A percentile compares a stretch with the other conserved stretches of the same genome.
phyloP scores from a whole-genome alignment of 441 rosid genomes.

The Geranium incanum region DNA sequence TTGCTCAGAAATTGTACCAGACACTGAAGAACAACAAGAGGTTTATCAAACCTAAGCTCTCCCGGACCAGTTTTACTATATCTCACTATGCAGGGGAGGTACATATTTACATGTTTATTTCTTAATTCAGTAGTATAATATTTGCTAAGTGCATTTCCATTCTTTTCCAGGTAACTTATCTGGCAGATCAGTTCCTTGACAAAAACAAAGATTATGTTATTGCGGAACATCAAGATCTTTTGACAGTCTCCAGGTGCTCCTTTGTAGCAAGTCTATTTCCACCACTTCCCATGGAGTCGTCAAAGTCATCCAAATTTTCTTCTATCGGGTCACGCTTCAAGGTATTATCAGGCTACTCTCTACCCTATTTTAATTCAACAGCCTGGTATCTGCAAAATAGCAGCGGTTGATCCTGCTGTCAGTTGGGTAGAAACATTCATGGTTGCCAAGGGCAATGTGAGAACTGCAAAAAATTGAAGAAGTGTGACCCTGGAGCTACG shows the following conservation, averaged over 20 bases:
- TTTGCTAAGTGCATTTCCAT: slow-evolving; percentile 15
- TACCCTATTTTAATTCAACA: slow-evolving; percentile 1
- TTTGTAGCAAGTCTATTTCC: slow-evolving; percentile 88
- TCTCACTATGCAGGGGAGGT: slow-evolving; percentile 99
- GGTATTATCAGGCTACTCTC: slow-evolving; percentile 38
- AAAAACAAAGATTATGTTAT: slow-evolving; percentile 99
- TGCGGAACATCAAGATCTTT: slow-evolving; percentile 97
- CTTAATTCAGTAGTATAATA: slow-evolving; percentile 17
- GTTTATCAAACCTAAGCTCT: slow-evolving; percentile 96
- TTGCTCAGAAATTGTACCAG: slow-evolving; percentile 97
- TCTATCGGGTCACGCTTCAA: slow-evolving; percentile 98
- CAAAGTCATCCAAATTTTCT: slow-evolving; percentile 95
- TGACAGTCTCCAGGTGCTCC: slow-evolving; percentile 70
- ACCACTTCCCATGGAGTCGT: slow-evolving; percentile 83
- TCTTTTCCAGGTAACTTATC: slow-evolving; percentile 64
- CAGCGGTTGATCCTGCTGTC: neutral
- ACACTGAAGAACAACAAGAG: slow-evolving; percentile 92
- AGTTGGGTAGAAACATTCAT: neutral
- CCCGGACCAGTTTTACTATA: slow-evolving; percentile 93
- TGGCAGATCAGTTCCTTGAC: slow-evolving; percentile 93
- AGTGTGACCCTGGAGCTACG: neutral
- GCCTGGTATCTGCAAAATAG: neutral
- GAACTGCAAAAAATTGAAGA: neutral
- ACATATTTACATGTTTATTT: slow-evolving; percentile 20
- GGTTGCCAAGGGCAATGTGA: neutral